Base-by-base conservation (phyloP, 306 rosid species). In the Gynostemma pentaphyllum region DNA sequence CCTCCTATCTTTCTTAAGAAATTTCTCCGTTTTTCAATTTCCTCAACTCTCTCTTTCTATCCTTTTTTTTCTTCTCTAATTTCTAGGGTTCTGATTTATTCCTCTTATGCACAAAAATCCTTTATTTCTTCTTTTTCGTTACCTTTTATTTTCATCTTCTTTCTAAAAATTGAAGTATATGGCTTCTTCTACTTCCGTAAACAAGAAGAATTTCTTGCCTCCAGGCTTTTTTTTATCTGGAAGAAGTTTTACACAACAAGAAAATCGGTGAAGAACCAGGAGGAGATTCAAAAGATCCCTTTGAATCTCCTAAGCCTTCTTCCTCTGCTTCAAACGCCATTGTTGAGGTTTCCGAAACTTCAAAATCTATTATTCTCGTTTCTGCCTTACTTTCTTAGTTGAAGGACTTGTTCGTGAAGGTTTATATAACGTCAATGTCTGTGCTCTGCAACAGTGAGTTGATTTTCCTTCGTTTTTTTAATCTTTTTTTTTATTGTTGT, bases 361-460 rank as follows among this genome's bases (percentile, higher is more conserved):
- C 84, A 0, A 89, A 87, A 70, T 90, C 97, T 0, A 75, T 81
- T 70, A 62, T 89, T 1, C 50, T 89, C 70, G 67, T 89, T 42
- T 86, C 90, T 28, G 97, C n/a, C 83, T 89, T 39, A 76, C 76
- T 1, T 75, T 29, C 76, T 84, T 89, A 6, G 85, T 87, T 56
- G 77, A 87, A 74, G 95, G 95, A 70, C 87, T 89, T 42, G 88
- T 86, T 60, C 70, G 59, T 18, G 73, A 80, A 60, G 86, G 81
- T 70, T 78, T 86, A 13, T 87, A 82, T 89, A 81, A 82, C 78
- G 92, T 89, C 71, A 80, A 86, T 42, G 84, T 86, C 78, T 84
- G 89, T 83, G 97, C 86, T 82, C 97, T 95, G 70, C 95, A 89
- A 79, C 84, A 84, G 97, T 89, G 82, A 71, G 97, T 84, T 74